Conservation (phyloP, 192 early-diverging fungal species). For the Coemansia umbellata region DNA sequence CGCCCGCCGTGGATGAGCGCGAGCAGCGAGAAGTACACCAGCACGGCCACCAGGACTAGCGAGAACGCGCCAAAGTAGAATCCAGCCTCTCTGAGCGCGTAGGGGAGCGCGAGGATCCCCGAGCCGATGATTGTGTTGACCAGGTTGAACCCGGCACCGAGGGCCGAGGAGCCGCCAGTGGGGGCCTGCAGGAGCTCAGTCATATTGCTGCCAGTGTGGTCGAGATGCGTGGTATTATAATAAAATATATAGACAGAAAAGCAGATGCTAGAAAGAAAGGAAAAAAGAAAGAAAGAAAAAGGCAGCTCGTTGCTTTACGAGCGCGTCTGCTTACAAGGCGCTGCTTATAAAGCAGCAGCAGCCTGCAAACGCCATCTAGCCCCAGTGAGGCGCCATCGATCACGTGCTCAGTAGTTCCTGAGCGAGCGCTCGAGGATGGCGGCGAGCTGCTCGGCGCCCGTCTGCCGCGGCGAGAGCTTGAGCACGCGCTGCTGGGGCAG, state of each 20-base stretch:
- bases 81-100: constrained; percentile 59
- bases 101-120: constrained; percentile 64
- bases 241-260: not conserved
- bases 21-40: constrained; percentile 53
- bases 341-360: too few relatives aligned
- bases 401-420: constrained; percentile 39
- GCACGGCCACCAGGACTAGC: constrained; percentile 45
- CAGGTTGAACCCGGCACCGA: constrained; percentile 55
- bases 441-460: constrained; percentile 43
- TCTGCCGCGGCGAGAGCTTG: constrained; percentile 72
- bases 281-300: not conserved
- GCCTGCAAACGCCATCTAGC: too few relatives aligned
- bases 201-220: not conserved
- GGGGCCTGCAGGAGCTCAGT: not conserved
- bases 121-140: constrained; percentile 69
- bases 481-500: constrained; percentile 90
- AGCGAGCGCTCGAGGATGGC: constrained; percentile 45
- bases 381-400: too few relatives aligned
- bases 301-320: too few relatives aligned
- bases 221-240: not conserved
- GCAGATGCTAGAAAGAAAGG: not conserved
- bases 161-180: constrained; percentile 19
- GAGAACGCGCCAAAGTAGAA: constrained; percentile 55
- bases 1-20: constrained; percentile 56
- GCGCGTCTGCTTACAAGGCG: too few relatives aligned